A percentile compares a stretch with the other conserved stretches of the same genome.
Evolutionary conservation across 345 rosid species (phyloP).

Genomic region (Dipteronia sinensis): DNA sequence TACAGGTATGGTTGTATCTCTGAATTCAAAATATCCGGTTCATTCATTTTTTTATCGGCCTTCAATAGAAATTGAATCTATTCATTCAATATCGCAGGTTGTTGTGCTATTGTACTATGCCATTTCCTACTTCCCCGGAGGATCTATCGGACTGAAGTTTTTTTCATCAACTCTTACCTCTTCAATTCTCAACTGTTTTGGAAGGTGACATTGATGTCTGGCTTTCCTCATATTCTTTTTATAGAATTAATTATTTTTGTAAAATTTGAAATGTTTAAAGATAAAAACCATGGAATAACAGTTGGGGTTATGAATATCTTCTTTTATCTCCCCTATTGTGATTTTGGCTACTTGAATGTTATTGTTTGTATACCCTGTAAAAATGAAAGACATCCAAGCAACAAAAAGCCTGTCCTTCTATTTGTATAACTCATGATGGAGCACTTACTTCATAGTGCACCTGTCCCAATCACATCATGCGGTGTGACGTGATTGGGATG

Average conservation of each 20-base stretch:
- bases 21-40: too few species aligned
- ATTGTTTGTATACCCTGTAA: neutral
- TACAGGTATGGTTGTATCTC: constrained; percentile 48
- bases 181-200: constrained; percentile 39
- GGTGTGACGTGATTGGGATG: neutral
- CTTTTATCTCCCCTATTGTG: neutral
- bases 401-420: too few species aligned
- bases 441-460: neutral
- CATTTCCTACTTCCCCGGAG: constrained; percentile 57
- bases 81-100: constrained; percentile 33
- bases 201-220: constrained; percentile 37
- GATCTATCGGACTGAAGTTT: constrained; percentile 48
- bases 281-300: constrained; percentile 1
- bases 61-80: constrained; percentile 10
- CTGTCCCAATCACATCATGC: too few species aligned
- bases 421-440: too few species aligned
- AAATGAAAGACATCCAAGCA: too few species aligned
- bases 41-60: neutral
- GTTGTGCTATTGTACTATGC: constrained; percentile 44
- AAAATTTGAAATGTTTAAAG: constrained; percentile 14
- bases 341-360: neutral
- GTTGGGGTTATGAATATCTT: neutral
- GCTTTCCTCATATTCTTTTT: neutral
- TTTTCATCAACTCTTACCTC: constrained; percentile 40
- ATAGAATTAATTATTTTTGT: neutral